Conservation (phyloP, 2,329 filamentous ascomycete genomes). For the Didymella segeticola region DNA sequence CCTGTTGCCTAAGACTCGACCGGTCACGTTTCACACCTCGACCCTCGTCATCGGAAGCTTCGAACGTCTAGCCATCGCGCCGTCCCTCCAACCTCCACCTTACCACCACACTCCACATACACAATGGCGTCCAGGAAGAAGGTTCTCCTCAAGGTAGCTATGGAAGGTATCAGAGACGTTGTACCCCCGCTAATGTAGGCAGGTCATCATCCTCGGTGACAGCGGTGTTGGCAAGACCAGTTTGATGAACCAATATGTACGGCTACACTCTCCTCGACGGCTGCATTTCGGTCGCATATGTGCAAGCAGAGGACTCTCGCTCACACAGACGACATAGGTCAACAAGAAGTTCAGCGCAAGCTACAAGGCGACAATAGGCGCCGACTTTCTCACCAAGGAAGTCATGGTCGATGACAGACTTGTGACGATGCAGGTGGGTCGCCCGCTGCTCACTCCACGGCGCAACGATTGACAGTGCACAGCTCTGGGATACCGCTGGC, state of each 20-base stretch:
- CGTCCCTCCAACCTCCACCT: constrained; percentile 13
- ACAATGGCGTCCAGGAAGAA: constrained; percentile 68
- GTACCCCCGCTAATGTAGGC: constrained; percentile 22
- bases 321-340: constrained; percentile 67
- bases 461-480: constrained; percentile 28
- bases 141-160: constrained; percentile 81
- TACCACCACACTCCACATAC: constrained; percentile 2
- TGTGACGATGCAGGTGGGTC: constrained; percentile 91
- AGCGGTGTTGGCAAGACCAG: constrained; percentile 99
- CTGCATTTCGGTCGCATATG: not conserved
- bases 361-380: constrained; percentile 99
- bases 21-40: constrained; percentile 6
- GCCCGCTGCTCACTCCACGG: constrained; percentile 8
- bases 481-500: constrained; percentile 98
- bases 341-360: constrained; percentile 99
- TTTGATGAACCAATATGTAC: constrained; percentile 99
- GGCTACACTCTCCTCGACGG: constrained; percentile 41
- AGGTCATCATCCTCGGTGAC: constrained; percentile 99
- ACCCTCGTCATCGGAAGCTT: constrained; percentile 16
- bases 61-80: constrained; percentile 1
- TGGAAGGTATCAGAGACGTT: not conserved
- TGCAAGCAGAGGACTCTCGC: not conserved
- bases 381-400: constrained; percentile 98
- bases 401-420: constrained; percentile 95
- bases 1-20: not conserved